Percentiles rank a stretch among this genome's conserved stretches.
phyloP scores from a whole-genome alignment of 208 protist genomes.

The Trypanosoma mega region DNA sequence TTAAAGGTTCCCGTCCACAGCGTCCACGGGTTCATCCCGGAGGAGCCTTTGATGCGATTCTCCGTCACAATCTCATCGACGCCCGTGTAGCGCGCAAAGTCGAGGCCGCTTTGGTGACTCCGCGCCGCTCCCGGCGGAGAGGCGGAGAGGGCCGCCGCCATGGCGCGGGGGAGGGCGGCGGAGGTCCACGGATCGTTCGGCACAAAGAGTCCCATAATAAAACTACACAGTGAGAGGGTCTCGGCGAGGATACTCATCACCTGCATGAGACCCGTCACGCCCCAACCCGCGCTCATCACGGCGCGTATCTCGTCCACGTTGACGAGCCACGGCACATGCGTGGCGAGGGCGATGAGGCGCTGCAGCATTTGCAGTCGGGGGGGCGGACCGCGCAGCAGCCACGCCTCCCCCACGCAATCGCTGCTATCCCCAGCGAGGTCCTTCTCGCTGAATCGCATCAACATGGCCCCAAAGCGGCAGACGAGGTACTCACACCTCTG shows the following conservation, averaged over 20 bases:
- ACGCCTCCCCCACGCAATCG: constrained; percentile 24
- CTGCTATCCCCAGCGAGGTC: constrained; percentile 12
- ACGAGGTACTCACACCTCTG: constrained; percentile 85
- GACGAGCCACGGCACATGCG: constrained; percentile 79
- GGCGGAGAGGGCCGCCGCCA: constrained; percentile 22
- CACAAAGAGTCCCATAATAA: constrained; percentile 79
- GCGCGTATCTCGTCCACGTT: constrained; percentile 40
- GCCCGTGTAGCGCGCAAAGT: constrained; percentile 57
- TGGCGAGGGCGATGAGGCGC: constrained; percentile 71
- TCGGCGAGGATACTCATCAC: constrained; percentile 63
- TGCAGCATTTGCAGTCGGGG: constrained; percentile 51
- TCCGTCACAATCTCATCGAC: constrained; percentile 63
- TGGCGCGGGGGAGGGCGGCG: constrained; percentile 45
- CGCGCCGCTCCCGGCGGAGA: constrained; percentile 24
- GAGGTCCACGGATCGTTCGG: constrained; percentile 65
- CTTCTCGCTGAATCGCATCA: constrained; percentile 51
- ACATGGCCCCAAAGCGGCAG: constrained; percentile 56
- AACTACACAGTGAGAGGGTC: constrained; percentile 67
- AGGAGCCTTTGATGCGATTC: constrained; percentile 63
- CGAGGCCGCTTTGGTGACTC: neutral
- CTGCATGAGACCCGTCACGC: constrained; percentile 79
- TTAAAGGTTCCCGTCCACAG: constrained; percentile 67
- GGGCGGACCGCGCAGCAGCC: constrained; percentile 64
- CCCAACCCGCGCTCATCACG: constrained; percentile 56
- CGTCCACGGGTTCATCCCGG: constrained; percentile 25